A percentile compares a stretch with the other conserved stretches of the same genome.
Conservation (phyloP, 768 basidiomycete genomes). For the Tulasnella sp. region DNA sequence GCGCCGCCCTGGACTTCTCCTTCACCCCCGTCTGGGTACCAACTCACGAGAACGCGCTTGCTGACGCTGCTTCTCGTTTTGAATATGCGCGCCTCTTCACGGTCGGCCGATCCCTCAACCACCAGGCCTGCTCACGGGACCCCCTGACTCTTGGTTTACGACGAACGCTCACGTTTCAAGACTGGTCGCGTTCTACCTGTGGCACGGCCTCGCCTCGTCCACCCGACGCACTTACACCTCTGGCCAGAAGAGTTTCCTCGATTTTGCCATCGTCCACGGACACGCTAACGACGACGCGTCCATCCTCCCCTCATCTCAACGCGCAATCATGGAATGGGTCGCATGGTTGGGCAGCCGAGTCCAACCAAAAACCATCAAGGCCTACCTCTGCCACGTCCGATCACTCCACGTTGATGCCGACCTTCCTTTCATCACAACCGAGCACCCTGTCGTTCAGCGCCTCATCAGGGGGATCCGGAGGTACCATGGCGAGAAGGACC, state of each 20-base stretch:
- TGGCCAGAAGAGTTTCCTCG: too few species aligned
- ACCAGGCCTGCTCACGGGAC: slow-evolving; percentile 18
- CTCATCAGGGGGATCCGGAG: slow-evolving; percentile 24
- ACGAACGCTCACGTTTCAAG: slow-evolving; percentile 11
- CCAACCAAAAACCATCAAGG: too few species aligned
- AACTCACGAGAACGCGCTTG: slow-evolving; percentile 15
- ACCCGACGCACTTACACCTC: slow-evolving; percentile 25
- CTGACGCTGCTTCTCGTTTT: slow-evolving; percentile 18
- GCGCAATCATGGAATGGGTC: slow-evolving; percentile 19
- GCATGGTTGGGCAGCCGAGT: slow-evolving; percentile 15
- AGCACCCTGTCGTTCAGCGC: slow-evolving; percentile 22
- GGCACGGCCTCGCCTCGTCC: slow-evolving; percentile 20
- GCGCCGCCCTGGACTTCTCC: slow-evolving; percentile 14
- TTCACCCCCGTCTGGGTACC: too few species aligned
- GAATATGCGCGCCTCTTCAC: too few species aligned
- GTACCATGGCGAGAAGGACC: slow-evolving; percentile 21
- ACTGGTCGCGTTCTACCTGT: slow-evolving; percentile 17
- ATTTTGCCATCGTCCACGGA: background rate
- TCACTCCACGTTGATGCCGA: too few species aligned
- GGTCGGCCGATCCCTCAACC: slow-evolving; percentile 20
- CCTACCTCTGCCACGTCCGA: too few species aligned
- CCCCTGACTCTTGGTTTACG: slow-evolving; percentile 17
- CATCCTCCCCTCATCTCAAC: slow-evolving; percentile 3
- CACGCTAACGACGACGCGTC: background rate
- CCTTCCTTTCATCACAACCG: too few species aligned